Evolutionary conservation across 2,329 filamentous ascomycete genomes (phyloP).

Genomic region (Penicillium hordei): DNA sequence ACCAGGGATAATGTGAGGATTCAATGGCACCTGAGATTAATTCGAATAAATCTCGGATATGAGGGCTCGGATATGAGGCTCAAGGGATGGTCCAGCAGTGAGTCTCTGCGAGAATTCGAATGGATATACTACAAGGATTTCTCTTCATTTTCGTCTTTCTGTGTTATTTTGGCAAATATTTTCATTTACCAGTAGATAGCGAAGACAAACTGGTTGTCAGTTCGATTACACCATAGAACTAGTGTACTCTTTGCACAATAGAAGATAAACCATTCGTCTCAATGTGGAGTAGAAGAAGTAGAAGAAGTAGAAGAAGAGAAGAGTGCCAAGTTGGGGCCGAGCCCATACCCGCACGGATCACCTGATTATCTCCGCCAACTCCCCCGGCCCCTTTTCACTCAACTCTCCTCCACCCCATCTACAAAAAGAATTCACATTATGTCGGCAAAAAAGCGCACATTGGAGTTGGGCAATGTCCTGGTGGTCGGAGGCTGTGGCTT

Average conservation of each 20-base stretch:
- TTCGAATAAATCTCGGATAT: background rate
- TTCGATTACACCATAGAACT: too few species aligned
- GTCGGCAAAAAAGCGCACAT: constrained; percentile 33
- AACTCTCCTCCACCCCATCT: background rate
- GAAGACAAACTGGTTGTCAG: background rate
- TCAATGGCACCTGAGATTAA: background rate
- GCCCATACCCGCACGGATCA: constrained; percentile 14
- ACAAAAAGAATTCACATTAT: constrained; percentile 21
- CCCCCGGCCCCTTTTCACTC: constrained; percentile 21
- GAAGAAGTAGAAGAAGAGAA: background rate
- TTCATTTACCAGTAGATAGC: background rate
- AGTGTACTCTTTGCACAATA: too few species aligned
- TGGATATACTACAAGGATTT: background rate
- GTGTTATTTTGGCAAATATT: too few species aligned
- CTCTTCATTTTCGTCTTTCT: background rate
- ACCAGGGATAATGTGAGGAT: background rate
- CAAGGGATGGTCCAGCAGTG: background rate
- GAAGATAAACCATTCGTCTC: background rate
- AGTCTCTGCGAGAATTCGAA: background rate
- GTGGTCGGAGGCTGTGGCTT: constrained; percentile 84
- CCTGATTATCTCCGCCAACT: constrained; percentile 16
- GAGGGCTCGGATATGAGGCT: too few species aligned
- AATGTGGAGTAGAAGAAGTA: background rate
- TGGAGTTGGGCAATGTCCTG: constrained; percentile 66
- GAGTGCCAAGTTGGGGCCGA: background rate